Evolutionary conservation across 164 flowering plant genomes (phyloP), one percentile per base, ranked within the genome.

Genomic region (Hamamelis virginiana): DNA sequence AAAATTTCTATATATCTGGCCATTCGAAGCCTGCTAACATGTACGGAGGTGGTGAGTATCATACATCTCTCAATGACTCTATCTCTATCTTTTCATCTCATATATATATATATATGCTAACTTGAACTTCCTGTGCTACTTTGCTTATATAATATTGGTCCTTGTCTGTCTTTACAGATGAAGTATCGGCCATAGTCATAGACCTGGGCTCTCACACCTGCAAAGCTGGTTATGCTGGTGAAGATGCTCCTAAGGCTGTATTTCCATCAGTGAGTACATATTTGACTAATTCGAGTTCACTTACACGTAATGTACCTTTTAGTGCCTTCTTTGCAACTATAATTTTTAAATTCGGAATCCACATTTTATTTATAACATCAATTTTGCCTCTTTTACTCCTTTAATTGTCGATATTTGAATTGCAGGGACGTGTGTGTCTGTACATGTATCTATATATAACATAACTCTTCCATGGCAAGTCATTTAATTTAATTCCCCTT

Each of bases 161-260:
- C 21, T 63, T 41, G 61, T 28, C 66, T 27, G 59, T 14, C 60
- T 62, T 18, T 56, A 64, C 82, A 95, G 99, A 95, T 74, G 99
- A 95, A 78, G 99, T 92, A 19, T 95, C 99, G 26, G 99, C 98
- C 3, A 87, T 95, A 59, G 99, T 95, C 0, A 67, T 95, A 23
- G 99, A 95, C 83, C 68, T 95, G 70, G 99, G 99, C 28, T 90
- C 97, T 15, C 94, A 95, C 75, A 92, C 97, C 43, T 95, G 99
- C 80, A 95, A 95, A 79, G 99, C 98, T 74, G 99, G 99, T 25
- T 95, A 95, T 68, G 99, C 99, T 43, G 99, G 99, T 41, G 99
- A 95, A 83, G 99, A 95, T 86, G 97, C 97, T 68, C 99, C 99
- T 38, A 95, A 95, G 75, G 97, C 99, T 15, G 99, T 95, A 5